These are phyloP conservation scores for Neurospora sp. DNA, from an alignment of 2,329 filamentous ascomycete genomes.

Conservation along the genomic window DNA sequence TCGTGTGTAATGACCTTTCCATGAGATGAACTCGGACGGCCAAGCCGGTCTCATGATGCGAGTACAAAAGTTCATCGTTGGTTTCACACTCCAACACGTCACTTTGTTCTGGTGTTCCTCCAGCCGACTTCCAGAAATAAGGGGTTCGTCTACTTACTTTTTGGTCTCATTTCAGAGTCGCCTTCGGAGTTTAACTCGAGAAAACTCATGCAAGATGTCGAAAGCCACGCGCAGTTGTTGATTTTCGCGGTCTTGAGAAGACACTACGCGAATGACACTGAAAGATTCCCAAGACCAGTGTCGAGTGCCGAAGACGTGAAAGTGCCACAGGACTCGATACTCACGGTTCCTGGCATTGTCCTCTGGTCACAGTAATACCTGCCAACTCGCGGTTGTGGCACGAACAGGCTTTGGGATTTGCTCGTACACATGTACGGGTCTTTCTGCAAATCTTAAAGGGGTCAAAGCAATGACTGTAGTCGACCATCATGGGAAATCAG, in stretches of 20 bases:
- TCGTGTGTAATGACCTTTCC: neutral
- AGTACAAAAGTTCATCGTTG: neutral
- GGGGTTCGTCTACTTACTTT: accelerated
- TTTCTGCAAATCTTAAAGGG: neutral
- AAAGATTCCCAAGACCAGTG: neutral
- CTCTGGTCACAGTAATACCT: neutral
- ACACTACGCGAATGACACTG: accelerated
- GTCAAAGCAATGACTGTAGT: neutral
- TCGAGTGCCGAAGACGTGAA: neutral
- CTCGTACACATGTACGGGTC: neutral
- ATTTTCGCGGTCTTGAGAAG: neutral
- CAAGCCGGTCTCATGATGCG: neutral
- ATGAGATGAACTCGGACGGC: neutral
- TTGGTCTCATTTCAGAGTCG: neutral
- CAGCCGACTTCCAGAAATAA: neutral
- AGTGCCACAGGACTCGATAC: neutral
- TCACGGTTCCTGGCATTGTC: neutral
- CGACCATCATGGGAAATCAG: neutral
- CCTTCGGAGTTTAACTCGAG: neutral
- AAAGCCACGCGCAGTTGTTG: no score
- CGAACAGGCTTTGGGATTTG: neutral
- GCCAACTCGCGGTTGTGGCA: neutral
- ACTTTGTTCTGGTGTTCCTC: neutral
- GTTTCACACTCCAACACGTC: neutral
- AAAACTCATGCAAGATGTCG: neutral